These are phyloP conservation scores for Astraeus odoratus DNA, from an alignment of 768 basidiomycete genomes.

Conservation along the genomic window DNA sequence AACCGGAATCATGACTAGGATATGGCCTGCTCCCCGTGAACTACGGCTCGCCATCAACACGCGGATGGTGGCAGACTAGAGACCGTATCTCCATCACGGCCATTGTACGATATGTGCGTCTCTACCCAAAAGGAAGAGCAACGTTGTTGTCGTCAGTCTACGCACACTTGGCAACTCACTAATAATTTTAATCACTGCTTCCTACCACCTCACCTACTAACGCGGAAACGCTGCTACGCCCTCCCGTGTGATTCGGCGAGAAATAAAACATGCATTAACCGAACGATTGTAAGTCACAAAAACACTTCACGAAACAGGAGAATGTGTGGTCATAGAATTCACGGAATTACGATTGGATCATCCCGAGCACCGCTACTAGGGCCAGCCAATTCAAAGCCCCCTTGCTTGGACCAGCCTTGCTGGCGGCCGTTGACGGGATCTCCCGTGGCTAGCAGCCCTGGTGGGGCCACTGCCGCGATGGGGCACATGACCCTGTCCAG, in stretches of 20 bases:
- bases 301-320: slow-evolving; percentile 10
- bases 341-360: slow-evolving; percentile 1
- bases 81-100: neutral
- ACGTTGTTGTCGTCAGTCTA: slow-evolving; percentile 1
- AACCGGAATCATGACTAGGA: slow-evolving; percentile 22
- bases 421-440: slow-evolving; percentile 13
- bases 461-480: slow-evolving; percentile 5
- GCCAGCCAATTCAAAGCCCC: slow-evolving; percentile 16
- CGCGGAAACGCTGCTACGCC: neutral
- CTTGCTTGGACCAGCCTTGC: slow-evolving; percentile 9
- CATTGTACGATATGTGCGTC: neutral
- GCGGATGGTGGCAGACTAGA: neutral
- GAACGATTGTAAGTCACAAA: slow-evolving; percentile 13
- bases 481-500: slow-evolving; percentile 13
- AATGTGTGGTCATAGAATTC: slow-evolving; percentile 17
- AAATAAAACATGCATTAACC: neutral
- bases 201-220: neutral
- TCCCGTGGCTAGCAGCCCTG: slow-evolving; percentile 9
- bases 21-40: neutral
- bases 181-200: neutral
- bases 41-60: neutral
- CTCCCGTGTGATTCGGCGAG: neutral
- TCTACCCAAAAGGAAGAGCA: neutral
- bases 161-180: neutral
- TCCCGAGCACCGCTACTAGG: slow-evolving; percentile 11